Conservation (phyloP, 202 grass and related monocot species). For the Bolboschoenoplectus hybrid region DNA sequence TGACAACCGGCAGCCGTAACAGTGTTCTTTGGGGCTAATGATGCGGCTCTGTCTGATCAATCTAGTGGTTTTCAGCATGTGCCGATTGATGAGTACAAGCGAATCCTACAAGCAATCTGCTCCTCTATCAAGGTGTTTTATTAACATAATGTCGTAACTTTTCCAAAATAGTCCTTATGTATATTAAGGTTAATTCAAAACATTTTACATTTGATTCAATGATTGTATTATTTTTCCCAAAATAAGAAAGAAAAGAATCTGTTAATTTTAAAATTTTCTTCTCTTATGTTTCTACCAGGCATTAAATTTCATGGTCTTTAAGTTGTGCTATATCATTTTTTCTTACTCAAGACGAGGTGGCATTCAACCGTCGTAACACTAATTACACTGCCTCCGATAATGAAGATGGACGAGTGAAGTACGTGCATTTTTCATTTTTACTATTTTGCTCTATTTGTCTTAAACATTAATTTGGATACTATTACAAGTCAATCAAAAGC, state of each 20-base stretch:
- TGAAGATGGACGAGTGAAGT: slow-evolving; percentile 52
- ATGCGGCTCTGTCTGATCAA: slow-evolving; percentile 58
- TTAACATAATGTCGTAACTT: neutral
- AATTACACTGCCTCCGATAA: slow-evolving; percentile 65
- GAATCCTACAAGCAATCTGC: slow-evolving; percentile 66
- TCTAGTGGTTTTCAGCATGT: slow-evolving; percentile 52
- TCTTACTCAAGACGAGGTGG: slow-evolving; percentile 46
- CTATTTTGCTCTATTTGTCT: neutral
- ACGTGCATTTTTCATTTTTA: slow-evolving; percentile 13
- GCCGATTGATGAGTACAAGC: slow-evolving; percentile 51
- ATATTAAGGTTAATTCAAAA: no score
- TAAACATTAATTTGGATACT: neutral
- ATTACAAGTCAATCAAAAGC: neutral
- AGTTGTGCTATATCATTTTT: neutral
- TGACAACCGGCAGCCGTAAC: slow-evolving; percentile 38
- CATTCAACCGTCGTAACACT: slow-evolving; percentile 51
- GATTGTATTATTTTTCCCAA: neutral
- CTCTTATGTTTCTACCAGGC: neutral
- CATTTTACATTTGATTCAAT: no score
- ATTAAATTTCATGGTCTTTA: neutral
- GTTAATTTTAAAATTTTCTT: neutral
- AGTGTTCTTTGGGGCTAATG: slow-evolving; percentile 72
- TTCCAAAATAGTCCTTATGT: neutral
- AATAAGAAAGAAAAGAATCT: neutral
- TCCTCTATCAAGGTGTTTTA: slow-evolving; percentile 46